A percentile compares a stretch with the other conserved stretches of the same genome.
These are phyloP conservation scores for Ajuga reptans DNA, from an alignment of 305 asterid species.

Conservation along the genomic window DNA sequence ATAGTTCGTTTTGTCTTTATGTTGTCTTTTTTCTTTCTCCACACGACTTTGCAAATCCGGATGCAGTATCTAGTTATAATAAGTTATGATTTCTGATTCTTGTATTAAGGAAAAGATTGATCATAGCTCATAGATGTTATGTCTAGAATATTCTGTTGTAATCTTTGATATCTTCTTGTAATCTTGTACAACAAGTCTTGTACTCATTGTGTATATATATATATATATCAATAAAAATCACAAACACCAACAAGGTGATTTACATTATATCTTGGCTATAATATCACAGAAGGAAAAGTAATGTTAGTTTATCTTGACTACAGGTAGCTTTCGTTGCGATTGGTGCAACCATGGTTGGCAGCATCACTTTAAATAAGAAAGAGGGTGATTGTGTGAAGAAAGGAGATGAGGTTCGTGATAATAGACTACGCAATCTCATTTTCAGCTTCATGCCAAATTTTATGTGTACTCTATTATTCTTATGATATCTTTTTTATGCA, in stretches of 20 bases:
- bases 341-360: constrained; percentile 99
- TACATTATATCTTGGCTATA: too few relatives aligned
- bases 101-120: too few relatives aligned
- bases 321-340: constrained; percentile 98
- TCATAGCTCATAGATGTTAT: too few relatives aligned
- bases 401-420: constrained; percentile 80
- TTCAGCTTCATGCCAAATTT: not conserved
- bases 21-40: not conserved
- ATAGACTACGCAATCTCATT: constrained; percentile 2
- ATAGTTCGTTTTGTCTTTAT: not conserved
- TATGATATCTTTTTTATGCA: constrained; percentile 29
- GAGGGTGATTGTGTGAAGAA: constrained; percentile 64
- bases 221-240: too few relatives aligned
- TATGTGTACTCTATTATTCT: not conserved
- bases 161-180: too few relatives aligned
- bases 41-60: too few relatives aligned
- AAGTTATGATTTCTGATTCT: not conserved
- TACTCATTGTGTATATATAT: too few relatives aligned
- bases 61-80: too few relatives aligned
- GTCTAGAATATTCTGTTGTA: too few relatives aligned
- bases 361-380: constrained; percentile 68
- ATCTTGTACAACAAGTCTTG: too few relatives aligned
- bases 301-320: constrained; percentile 19
- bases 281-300: not conserved
- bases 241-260: too few relatives aligned